Conservation (phyloP, 805 yeast species). For the Myxozyma neotropica region DNA sequence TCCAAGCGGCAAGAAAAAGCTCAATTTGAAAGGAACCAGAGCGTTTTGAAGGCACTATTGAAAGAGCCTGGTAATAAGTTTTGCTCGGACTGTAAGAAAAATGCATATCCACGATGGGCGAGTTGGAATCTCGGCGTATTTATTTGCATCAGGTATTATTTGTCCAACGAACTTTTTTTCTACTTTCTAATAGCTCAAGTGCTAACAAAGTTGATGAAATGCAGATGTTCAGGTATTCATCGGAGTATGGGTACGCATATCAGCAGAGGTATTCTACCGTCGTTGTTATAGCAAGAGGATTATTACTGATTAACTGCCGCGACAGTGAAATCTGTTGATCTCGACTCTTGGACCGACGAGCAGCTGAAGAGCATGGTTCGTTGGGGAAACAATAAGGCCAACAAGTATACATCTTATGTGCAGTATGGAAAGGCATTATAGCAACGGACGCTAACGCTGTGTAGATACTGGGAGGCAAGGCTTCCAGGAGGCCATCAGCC, state of each 20-base stretch:
- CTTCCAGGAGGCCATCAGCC: constrained; percentile 74
- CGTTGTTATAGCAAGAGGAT: neutral
- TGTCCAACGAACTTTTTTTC: too few species aligned
- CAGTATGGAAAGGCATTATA: too few species aligned
- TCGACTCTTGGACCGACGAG: constrained; percentile 96
- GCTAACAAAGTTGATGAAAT: neutral
- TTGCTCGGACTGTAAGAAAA: constrained; percentile 90
- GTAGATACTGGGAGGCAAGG: constrained; percentile 79
- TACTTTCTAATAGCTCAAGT: neutral
- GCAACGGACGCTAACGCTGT: too few species aligned
- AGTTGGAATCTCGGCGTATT: constrained; percentile 94
- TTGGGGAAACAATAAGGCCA: constrained; percentile 86
- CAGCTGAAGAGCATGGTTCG: constrained; percentile 77
- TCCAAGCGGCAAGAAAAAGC: constrained; percentile 37
- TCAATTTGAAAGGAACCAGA: constrained; percentile 58
- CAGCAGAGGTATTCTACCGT: constrained; percentile 51
- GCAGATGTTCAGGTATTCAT: constrained; percentile 91
- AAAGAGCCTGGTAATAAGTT: constrained; percentile 73
- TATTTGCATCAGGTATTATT: constrained; percentile 63
- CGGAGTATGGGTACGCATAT: constrained; percentile 95
- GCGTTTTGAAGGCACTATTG: constrained; percentile 71
- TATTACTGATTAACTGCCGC: neutral
- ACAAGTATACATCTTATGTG: constrained; percentile 42
- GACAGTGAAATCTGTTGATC: constrained; percentile 82
- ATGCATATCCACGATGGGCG: constrained; percentile 96